Conservation (phyloP, 2,329 filamentous ascomycete genomes). For the Xylaria sp. region DNA sequence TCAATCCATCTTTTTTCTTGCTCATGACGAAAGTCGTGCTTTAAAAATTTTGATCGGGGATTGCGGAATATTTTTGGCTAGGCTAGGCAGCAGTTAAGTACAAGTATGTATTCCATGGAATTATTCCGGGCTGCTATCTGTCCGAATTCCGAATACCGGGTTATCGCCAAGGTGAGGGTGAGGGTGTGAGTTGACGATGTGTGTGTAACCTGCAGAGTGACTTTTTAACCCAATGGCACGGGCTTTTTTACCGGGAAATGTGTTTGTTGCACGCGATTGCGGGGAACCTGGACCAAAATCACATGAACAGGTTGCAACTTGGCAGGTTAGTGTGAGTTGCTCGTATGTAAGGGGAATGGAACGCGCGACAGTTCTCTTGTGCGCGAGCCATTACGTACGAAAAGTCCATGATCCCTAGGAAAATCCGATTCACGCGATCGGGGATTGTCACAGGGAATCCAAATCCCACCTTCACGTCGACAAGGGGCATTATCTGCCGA, state of each 20-base stretch:
- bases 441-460: background rate
- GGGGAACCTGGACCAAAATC: background rate
- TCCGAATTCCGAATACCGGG: background rate
- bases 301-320: background rate
- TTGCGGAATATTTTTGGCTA: background rate
- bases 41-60: too few species aligned
- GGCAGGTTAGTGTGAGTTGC: too few species aligned
- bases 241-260: too few species aligned
- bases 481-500: too few species aligned
- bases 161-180: background rate
- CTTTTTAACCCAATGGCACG: too few species aligned
- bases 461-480: too few species aligned
- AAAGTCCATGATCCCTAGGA: background rate
- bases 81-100: too few species aligned
- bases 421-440: background rate
- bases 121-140: background rate
- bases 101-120: background rate
- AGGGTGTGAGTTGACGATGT: background rate
- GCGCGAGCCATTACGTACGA: background rate
- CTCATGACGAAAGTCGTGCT: too few species aligned
- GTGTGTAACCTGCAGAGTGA: too few species aligned
- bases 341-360: too few species aligned
- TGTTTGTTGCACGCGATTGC: background rate
- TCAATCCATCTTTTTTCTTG: too few species aligned
- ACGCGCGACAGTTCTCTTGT: background rate